Base-by-base conservation (phyloP, 306 rosid species). In the Astragalus membranaceus region DNA sequence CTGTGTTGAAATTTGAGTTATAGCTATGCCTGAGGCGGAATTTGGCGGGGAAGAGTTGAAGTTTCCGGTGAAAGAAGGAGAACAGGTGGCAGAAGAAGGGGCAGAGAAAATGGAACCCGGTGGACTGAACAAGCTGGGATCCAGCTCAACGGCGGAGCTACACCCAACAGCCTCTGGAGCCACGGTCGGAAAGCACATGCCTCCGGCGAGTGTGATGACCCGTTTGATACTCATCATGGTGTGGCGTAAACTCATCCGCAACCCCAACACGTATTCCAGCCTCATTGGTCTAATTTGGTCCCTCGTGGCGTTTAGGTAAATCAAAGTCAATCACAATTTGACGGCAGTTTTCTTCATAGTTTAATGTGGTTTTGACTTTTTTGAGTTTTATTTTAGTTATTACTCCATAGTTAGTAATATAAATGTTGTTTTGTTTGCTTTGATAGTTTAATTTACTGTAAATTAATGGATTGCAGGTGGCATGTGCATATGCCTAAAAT, bases 161-260 rank as follows among this genome's bases (percentile, higher is more conserved):
- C 96, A 94, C 82, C 82, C 91, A 0, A 89, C 84, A 62, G 64
- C 37, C 0, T 10, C 72, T 10, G 92, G 69, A 30, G 78, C 49
- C 0, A 53, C 76, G 0, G 87, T 13, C 10, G 85, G 62, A 0
- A 95, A 89, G 74, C 89, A 89, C 78, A 83, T 95, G 99, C 99
- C 99, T 32, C 99, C 99, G 78, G 99, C 99, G 36, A 95, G 95
- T 63, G 99, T 95, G 0, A 91, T 95, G 95, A 95, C 99, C 6
- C 96, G 97, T 56, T 77, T 95, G 74, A 95, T 95, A 69, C 64
- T 95, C 52, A 95, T 95, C 80, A 95, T 91, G 99, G 99, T 95
- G 44, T 95, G 99, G 99, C 70, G 99, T 39, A 95, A 95, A 80
- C 97, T 95, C 23, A 95, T 95, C 84, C 88, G 99, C 4, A 95